These are phyloP conservation scores for Pythium plurisporium DNA, from an alignment of 352 stramenopile species.

Conservation along the genomic window DNA sequence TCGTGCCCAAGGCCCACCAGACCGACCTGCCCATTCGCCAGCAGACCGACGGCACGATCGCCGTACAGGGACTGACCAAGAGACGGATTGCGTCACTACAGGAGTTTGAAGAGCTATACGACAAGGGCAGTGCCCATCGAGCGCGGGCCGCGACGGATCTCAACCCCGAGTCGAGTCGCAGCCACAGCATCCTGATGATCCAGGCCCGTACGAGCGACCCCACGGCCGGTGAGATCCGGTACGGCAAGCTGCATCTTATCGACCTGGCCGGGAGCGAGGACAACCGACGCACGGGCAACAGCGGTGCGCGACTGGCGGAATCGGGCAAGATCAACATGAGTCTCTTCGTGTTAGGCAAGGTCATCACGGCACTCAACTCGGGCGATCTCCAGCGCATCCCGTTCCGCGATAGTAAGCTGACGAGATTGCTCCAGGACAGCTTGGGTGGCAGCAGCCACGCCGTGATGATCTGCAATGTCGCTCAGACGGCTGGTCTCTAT, in stretches of 20 bases:
- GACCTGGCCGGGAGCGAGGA: conserved; percentile 40
- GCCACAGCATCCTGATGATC: conserved; percentile 82
- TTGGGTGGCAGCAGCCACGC: conserved; percentile 35
- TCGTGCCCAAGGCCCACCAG: conserved; percentile 30
- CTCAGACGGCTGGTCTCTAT: conserved; percentile 19
- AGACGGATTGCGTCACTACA: conserved; percentile 24
- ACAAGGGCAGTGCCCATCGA: conserved; percentile 21
- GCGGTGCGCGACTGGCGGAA: conserved; percentile 24
- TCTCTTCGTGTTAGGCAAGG: conserved; percentile 71
- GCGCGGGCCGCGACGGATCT: conserved; percentile 42
- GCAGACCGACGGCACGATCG: conserved; percentile 30
- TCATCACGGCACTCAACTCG: conserved; percentile 64
- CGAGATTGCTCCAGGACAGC: conserved; percentile 60
- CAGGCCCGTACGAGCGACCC: conserved; percentile 22
- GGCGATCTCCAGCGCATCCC: conserved; percentile 65
- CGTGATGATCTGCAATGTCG: conserved; percentile 43
- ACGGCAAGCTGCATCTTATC: conserved; percentile 40
- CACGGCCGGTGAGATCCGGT: conserved; percentile 5
- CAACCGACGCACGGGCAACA: conserved; percentile 32
- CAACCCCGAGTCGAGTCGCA: conserved; percentile 67
- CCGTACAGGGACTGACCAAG: conserved; percentile 29
- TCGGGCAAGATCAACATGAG: conserved; percentile 71
- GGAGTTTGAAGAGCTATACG: conserved; percentile 35
- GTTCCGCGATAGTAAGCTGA: conserved; percentile 71
- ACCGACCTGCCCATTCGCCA: conserved; percentile 34